Percentiles rank a stretch among this genome's conserved stretches.
These are phyloP conservation scores for Cladosporium austrohemisphaericum DNA, from an alignment of 2,329 filamentous ascomycete species.

Conservation along the genomic window DNA sequence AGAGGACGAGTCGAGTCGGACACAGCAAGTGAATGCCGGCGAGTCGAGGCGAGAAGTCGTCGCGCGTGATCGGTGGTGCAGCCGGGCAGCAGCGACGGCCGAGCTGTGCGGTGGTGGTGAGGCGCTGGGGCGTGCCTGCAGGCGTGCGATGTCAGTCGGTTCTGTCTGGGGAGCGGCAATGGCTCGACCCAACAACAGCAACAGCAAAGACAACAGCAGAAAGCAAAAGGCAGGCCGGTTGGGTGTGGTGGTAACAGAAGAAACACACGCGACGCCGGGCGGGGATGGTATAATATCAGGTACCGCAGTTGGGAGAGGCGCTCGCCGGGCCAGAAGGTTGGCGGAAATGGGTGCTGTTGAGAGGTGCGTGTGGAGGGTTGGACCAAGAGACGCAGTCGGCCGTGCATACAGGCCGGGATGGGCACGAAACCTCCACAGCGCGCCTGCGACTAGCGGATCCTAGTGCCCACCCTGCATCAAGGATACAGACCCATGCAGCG, in stretches of 20 bases:
- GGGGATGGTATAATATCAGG: constrained; percentile 10
- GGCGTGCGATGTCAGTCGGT: constrained; percentile 3
- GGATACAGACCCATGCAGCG: constrained; percentile 2
- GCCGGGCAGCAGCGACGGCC: no score
- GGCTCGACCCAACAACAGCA: constrained; percentile 15
- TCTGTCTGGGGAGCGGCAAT: constrained; percentile 12
- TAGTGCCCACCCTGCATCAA: no score
- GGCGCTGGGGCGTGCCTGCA: constrained; percentile 7
- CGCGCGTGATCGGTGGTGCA: not conserved
- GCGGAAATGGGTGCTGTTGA: constrained; percentile 13
- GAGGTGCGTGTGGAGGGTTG: constrained; percentile 12
- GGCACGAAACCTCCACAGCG: not conserved
- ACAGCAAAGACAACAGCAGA: constrained; percentile 3
- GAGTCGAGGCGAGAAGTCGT: constrained; percentile 16
- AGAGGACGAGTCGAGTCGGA: constrained; percentile 24
- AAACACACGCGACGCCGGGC: not conserved
- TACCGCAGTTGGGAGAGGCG: not conserved
- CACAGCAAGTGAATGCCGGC: constrained; percentile 39
- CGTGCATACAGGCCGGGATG: constrained; percentile 11
- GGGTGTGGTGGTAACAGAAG: constrained; percentile 2
- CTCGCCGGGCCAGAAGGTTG: constrained; percentile 12
- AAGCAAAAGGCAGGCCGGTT: constrained; percentile 14
- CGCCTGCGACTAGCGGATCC: no score
- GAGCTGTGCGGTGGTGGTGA: not conserved
- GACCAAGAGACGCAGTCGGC: constrained; percentile 9